phyloP scores from a whole-genome alignment of 2,329 filamentous ascomycete species.

The Sclerotinia trifoliorum region DNA sequence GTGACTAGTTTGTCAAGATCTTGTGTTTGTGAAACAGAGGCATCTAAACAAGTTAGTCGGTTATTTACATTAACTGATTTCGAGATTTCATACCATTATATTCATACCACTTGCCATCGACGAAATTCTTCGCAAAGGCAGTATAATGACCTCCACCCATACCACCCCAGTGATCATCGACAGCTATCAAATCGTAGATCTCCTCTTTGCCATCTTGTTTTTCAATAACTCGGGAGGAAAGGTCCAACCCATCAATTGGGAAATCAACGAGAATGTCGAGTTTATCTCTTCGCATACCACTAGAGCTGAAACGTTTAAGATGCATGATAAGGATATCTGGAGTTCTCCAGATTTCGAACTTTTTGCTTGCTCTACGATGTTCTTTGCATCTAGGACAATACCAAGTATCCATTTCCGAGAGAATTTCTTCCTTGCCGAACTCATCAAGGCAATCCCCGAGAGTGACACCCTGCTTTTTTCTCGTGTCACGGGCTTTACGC shows the following conservation, averaged over 20 bases:
- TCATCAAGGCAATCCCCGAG: slow-evolving; percentile 91
- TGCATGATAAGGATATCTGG: slow-evolving; percentile 95
- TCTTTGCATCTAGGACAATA: slow-evolving; percentile 97
- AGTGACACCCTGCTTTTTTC: slow-evolving; percentile 73
- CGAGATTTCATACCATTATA: slow-evolving; percentile 74
- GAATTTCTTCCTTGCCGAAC: slow-evolving; percentile 88
- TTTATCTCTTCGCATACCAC: slow-evolving; percentile 81
- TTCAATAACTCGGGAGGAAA: slow-evolving; percentile 75
- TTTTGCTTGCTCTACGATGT: slow-evolving; percentile 88
- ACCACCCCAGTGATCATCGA: slow-evolving; percentile 94
- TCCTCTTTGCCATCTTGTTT: slow-evolving; percentile 78
- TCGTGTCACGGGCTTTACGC: slow-evolving; percentile 60
- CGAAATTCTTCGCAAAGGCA: slow-evolving; percentile 88
- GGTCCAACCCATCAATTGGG: slow-evolving; percentile 81
- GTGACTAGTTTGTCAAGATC: slow-evolving; percentile 66
- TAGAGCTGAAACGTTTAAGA: slow-evolving; percentile 90
- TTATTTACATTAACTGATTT: neutral
- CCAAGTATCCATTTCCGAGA: slow-evolving; percentile 96
- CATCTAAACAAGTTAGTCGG: slow-evolving; percentile 61
- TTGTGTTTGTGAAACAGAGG: slow-evolving; percentile 62
- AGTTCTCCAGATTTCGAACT: slow-evolving; percentile 94
- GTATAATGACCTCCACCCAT: slow-evolving; percentile 96
- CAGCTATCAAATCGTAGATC: slow-evolving; percentile 89
- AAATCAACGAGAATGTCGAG: slow-evolving; percentile 90
- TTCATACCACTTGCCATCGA: slow-evolving; percentile 87